These are phyloP conservation scores for Boletus edulis DNA, from an alignment of 768 basidiomycete genomes.

Conservation along the genomic window DNA sequence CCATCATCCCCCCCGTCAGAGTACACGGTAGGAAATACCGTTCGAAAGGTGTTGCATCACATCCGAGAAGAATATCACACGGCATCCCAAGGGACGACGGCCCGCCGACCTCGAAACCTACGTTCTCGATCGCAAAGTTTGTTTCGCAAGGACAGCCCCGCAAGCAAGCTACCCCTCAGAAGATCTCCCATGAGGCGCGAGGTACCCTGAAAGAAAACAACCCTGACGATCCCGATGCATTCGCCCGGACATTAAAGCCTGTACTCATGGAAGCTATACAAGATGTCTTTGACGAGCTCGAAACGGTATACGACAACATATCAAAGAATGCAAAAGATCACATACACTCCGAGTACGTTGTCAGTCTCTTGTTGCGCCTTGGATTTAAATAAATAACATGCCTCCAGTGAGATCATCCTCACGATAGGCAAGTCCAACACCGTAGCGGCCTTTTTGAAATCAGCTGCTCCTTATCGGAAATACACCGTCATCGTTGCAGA, in stretches of 20 bases:
- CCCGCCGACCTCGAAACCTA: slow-evolving; percentile 36
- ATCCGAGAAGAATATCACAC: slow-evolving; percentile 94
- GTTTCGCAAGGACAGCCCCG: slow-evolving; percentile 76
- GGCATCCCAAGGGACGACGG: slow-evolving; percentile 52
- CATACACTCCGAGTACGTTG: slow-evolving; percentile 92
- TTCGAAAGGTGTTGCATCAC: slow-evolving; percentile 88
- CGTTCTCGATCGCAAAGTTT: slow-evolving; percentile 79
- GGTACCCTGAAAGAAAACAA: slow-evolving; percentile 66
- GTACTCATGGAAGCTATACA: slow-evolving; percentile 96
- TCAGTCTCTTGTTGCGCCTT: not conserved
- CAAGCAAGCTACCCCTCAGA: slow-evolving; percentile 39
- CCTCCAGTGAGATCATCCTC: slow-evolving; percentile 83
- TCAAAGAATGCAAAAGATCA: slow-evolving; percentile 94
- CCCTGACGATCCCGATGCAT: slow-evolving; percentile 74
- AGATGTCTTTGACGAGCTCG: slow-evolving; percentile 93
- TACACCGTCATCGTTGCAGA: slow-evolving; percentile 97
- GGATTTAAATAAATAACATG: not conserved
- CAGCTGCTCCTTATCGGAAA: slow-evolving; percentile 85
- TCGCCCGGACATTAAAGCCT: slow-evolving; percentile 79
- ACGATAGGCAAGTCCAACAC: slow-evolving; percentile 94
- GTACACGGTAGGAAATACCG: slow-evolving; percentile 92
- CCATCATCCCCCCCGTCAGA: slow-evolving; percentile 47
- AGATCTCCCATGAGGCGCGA: slow-evolving; percentile 45
- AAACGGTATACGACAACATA: slow-evolving; percentile 93
- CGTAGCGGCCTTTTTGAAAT: slow-evolving; percentile 89